Evolutionary conservation across 164 flowering plant genomes (phyloP), one percentile per base, ranked within the genome.

Genomic region (Kingdonia uniflora): DNA sequence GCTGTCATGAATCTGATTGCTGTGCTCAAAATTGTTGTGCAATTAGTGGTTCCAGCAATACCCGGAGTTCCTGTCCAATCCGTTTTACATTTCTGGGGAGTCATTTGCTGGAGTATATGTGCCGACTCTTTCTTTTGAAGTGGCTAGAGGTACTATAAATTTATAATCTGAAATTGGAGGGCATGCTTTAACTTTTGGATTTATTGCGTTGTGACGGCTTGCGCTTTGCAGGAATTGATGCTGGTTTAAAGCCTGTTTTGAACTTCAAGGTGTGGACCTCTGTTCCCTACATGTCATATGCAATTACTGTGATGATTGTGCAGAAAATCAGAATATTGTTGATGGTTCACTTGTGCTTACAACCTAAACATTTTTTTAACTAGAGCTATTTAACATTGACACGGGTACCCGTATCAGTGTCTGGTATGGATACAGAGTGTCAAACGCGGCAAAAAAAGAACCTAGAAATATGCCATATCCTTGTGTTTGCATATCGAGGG

Each of bases 61-160:
- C 61, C 86, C 85, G 0, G 95, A 91, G 69, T 84, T 72, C 70
- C 75, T 71, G 1, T 6, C 68, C 16, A 87, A 85, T 54, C 86
- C 82, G 46, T 87, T 87, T 68, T 87, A 58, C 53, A 76, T 91
- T 51, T 21, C 95, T 35, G 99, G 99, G 24, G 99, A 94, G 70
- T 94, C 97, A 1, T 94, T 84, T 75, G 95, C 92, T 64, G 99
- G 99, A 66, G 64, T 94, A 1, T 89, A 94, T 59, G 92, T 89
- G 71, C 99, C 99, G 20, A 94, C 96, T 60, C 90, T 91, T 54
- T 74, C 97, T 45, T 51, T 49, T 62, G 86, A 83, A 74, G 79
- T 87, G 1, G 75, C 65, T 41, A 75, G 80, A 68, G 99, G 99
- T 86, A 73, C 49, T 29, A 29, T 4, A 29, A 22, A 42, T 51